phyloP scores from a whole-genome alignment of 2,329 filamentous ascomycete species.

The Claviceps africana region DNA sequence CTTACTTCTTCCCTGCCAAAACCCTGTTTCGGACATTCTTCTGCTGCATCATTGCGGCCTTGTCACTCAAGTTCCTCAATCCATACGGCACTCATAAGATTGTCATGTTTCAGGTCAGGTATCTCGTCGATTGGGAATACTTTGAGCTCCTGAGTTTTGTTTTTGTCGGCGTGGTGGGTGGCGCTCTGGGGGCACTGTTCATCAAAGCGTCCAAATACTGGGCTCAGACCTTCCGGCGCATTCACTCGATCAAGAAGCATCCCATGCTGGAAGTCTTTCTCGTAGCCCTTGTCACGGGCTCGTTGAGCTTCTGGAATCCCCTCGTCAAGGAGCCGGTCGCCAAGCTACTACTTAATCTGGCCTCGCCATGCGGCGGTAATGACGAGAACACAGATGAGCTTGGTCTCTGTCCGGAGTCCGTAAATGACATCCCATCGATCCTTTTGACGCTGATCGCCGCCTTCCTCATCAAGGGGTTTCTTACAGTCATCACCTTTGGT shows the following conservation, averaged over 20 bases:
- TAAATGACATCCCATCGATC: constrained; percentile 66
- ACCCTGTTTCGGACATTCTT: constrained; percentile 96
- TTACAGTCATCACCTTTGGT: constrained; percentile 86
- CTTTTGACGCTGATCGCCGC: constrained; percentile 59
- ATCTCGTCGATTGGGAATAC: constrained; percentile 79
- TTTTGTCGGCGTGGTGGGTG: constrained; percentile 73
- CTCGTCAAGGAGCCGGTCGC: constrained; percentile 82
- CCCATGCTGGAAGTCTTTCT: constrained; percentile 79
- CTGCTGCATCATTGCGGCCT: constrained; percentile 84
- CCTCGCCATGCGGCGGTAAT: constrained; percentile 69
- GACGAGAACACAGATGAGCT: constrained; percentile 47
- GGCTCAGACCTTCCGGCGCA: constrained; percentile 77
- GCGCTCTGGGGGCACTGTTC: constrained; percentile 75
- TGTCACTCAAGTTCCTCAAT: constrained; percentile 88
- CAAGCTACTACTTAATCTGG: constrained; percentile 78
- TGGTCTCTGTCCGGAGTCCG: constrained; percentile 61
- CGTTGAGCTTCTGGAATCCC: constrained; percentile 85
- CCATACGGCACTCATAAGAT: constrained; percentile 95
- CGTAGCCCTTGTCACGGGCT: constrained; percentile 70
- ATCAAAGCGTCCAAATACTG: constrained; percentile 90
- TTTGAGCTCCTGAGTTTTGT: constrained; percentile 83
- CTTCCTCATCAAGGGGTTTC: constrained; percentile 75
- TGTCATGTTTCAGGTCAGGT: constrained; percentile 89
- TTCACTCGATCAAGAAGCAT: constrained; percentile 64
- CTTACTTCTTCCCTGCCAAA: constrained; percentile 95